phyloP scores from a whole-genome alignment of 1,284 basidiomycete genomes.

The Ustilago trichophora region DNA sequence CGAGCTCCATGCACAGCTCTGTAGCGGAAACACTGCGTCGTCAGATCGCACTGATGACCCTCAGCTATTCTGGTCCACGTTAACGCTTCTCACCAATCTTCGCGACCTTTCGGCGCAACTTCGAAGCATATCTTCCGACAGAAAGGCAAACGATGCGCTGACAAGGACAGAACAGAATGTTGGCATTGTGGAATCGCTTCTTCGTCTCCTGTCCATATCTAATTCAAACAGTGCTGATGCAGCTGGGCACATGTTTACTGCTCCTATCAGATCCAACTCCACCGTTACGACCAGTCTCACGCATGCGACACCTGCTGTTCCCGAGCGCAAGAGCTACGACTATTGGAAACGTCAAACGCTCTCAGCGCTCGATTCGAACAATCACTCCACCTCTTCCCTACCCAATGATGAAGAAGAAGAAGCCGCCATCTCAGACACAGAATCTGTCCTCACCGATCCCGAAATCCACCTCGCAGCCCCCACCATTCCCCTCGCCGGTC shows the following conservation, averaged over 20 bases:
- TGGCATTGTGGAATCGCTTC: constrained; percentile 18
- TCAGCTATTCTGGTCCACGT: constrained; percentile 32
- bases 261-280: constrained; percentile 2
- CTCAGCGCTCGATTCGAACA: background rate
- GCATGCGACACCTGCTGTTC: too few species aligned
- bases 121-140: background rate
- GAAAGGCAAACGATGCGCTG: constrained; percentile 7
- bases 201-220: constrained; percentile 12
- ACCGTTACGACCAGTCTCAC: too few species aligned
- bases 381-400: too few species aligned
- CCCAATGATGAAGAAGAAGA: constrained; percentile 14
- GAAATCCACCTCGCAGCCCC: constrained; percentile 15
- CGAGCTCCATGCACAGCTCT: constrained; percentile 6
- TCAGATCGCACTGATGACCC: constrained; percentile 4
- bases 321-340: constrained; percentile 3
- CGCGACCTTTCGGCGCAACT: constrained; percentile 14
- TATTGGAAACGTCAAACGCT: constrained; percentile 26
- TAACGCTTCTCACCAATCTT: constrained; percentile 27
- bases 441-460: constrained; percentile 39
- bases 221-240: too few species aligned
- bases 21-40: background rate
- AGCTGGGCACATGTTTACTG: constrained; percentile 11
- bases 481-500: background rate
- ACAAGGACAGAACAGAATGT: constrained; percentile 29
- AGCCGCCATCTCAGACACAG: constrained; percentile 8